phyloP scores from a whole-genome alignment of 1,284 basidiomycete genomes.

The Abortiporus biennis region DNA sequence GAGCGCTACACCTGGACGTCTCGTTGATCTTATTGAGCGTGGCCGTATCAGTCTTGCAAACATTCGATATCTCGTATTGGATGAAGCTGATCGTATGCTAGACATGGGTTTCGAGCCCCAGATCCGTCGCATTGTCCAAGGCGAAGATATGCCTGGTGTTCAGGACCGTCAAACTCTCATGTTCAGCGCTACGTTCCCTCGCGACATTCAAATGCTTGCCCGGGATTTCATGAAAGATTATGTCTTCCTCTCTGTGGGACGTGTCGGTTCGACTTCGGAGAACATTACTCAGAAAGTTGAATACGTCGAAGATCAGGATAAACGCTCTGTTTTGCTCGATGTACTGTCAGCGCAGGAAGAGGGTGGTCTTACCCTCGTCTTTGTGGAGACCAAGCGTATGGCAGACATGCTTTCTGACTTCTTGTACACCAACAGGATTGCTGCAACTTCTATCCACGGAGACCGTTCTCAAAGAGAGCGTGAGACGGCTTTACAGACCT shows the following conservation, averaged over 20 bases:
- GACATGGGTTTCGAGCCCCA: constrained; percentile 99
- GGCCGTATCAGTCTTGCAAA: constrained; percentile 95
- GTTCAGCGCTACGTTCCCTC: constrained; percentile 99
- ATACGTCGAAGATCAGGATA: constrained; percentile 97
- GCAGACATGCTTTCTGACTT: constrained; percentile 98
- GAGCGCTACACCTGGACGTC: constrained; percentile 96
- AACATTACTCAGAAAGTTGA: constrained; percentile 99
- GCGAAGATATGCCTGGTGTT: constrained; percentile 96
- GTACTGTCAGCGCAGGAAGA: constrained; percentile 78
- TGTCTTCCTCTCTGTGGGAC: constrained; percentile 97
- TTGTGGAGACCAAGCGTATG: constrained; percentile 99
- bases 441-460: constrained; percentile 96
- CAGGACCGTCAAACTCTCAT: constrained; percentile 96
- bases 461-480: constrained; percentile 98
- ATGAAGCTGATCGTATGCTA: constrained; percentile 99
- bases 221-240: constrained; percentile 96
- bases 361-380: constrained; percentile 87
- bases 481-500: constrained; percentile 92
- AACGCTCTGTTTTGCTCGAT: constrained; percentile 94
- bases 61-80: constrained; percentile 96
- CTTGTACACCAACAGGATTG: constrained; percentile 79
- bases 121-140: constrained; percentile 96
- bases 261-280: constrained; percentile 97
- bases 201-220: constrained; percentile 97
- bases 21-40: constrained; percentile 95